Conservation (phyloP, 345 rosid genomes). For the Moringa oleifera region DNA sequence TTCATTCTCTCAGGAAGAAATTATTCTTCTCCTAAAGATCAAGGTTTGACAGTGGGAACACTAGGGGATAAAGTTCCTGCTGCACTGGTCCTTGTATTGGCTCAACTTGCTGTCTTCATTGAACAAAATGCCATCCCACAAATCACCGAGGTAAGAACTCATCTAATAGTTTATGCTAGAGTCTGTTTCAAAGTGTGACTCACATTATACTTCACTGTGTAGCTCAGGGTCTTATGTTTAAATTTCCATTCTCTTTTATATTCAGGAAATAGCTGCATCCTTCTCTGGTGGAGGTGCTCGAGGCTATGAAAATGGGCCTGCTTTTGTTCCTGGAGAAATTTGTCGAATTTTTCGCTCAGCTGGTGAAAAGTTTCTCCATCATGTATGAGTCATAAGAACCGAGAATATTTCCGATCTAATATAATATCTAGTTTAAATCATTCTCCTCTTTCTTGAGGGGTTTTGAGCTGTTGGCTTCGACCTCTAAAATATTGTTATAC, state of each 20-base stretch:
- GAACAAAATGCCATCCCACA: conserved; percentile 86
- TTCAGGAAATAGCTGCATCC: conserved; percentile 81
- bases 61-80: conserved; percentile 52
- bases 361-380: conserved; percentile 82
- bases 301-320: conserved; percentile 64
- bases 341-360: conserved; percentile 69
- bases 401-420: neutral
- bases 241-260: conserved; percentile 20
- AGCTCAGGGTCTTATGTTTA: conserved; percentile 6
- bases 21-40: conserved; percentile 42
- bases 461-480: no score
- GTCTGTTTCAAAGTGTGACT: neutral
- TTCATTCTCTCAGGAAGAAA: conserved; percentile 72
- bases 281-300: conserved; percentile 72
- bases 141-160: conserved; percentile 74
- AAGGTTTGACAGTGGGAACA: conserved; percentile 41
- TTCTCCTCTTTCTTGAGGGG: neutral
- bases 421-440: neutral
- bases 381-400: conserved; percentile 42
- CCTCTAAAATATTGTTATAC: conserved; percentile 1
- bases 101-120: conserved; percentile 77
- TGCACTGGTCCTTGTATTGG: conserved; percentile 80
- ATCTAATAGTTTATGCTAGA: conserved; percentile 7
- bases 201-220: conserved; percentile 3
- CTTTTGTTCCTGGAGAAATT: conserved; percentile 87